Evolutionary conservation across 495 filamentous ascomycete species (phyloP).

Genomic region (Monascus purpureus): DNA sequence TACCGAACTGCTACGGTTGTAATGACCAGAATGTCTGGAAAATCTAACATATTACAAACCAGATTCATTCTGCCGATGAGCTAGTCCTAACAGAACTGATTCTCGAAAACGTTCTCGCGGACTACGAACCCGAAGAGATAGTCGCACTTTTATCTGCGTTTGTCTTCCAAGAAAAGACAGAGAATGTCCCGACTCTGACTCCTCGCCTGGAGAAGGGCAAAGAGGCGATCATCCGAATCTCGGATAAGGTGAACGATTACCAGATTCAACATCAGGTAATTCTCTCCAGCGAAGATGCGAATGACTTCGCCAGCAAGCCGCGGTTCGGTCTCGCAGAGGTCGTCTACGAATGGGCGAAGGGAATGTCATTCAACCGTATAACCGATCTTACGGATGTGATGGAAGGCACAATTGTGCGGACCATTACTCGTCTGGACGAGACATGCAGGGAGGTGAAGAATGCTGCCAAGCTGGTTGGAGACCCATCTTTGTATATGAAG

Average conservation of each 20-base stretch:
- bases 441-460: constrained; percentile 96
- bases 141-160: constrained; percentile 87
- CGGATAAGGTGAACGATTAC: constrained; percentile 77
- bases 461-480: constrained; percentile 89
- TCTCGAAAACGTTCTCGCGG: constrained; percentile 87
- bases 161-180: constrained; percentile 98
- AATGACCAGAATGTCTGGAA: background rate
- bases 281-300: constrained; percentile 72
- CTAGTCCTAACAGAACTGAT: constrained; percentile 94
- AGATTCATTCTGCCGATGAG: constrained; percentile 92
- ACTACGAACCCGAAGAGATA: constrained; percentile 93
- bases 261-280: constrained; percentile 86
- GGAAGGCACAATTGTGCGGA: constrained; percentile 89
- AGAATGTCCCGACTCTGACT: constrained; percentile 69
- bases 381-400: constrained; percentile 93
- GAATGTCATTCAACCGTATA: constrained; percentile 97
- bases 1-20: background rate
- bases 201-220: constrained; percentile 70
- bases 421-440: constrained; percentile 86
- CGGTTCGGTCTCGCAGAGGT: constrained; percentile 93
- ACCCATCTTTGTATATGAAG: constrained; percentile 83
- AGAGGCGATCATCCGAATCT: constrained; percentile 72
- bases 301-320: constrained; percentile 77
- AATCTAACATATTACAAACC: background rate
- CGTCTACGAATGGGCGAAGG: constrained; percentile 95